Evolutionary conservation across 108 stramenopile genomes (phyloP).

Genomic region (Fragilaria radians): DNA sequence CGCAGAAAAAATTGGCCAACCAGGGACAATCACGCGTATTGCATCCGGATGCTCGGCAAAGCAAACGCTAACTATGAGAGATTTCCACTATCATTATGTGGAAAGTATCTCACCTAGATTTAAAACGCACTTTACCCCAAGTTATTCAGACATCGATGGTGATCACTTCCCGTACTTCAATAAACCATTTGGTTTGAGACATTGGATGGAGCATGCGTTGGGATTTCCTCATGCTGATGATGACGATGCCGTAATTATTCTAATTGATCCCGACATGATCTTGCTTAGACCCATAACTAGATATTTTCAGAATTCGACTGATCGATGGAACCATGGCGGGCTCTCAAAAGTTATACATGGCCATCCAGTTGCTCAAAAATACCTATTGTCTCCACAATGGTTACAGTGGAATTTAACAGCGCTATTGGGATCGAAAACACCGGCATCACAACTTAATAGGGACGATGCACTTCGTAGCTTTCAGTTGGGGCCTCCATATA

Average conservation of each 20-base stretch:
- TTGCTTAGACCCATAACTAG: conserved; percentile 63
- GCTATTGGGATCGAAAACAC: conserved; percentile 42
- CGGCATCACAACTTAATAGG: conserved; percentile 28
- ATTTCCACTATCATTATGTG: conserved; percentile 24
- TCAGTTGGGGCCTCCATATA: conserved; percentile 91
- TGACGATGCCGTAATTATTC: conserved; percentile 57
- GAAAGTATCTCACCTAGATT: conserved; percentile 25
- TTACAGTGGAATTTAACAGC: conserved; percentile 26
- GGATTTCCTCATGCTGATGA: conserved; percentile 42
- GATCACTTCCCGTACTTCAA: conserved; percentile 48
- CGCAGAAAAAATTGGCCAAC: conserved; percentile 58
- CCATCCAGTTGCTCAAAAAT: neutral
- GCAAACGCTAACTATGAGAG: conserved; percentile 1
- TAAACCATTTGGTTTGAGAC: conserved; percentile 84
- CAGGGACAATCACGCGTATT: conserved; percentile 84
- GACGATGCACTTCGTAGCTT: conserved; percentile 46
- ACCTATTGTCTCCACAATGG: neutral
- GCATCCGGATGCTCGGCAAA: conserved; percentile 57
- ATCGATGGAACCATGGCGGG: neutral
- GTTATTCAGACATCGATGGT: conserved; percentile 11
- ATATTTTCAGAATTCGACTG: neutral
- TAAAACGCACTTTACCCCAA: conserved; percentile 43
- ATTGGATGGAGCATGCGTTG: conserved; percentile 69
- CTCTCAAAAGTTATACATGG: neutral
- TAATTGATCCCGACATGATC: conserved; percentile 79